Base-by-base conservation (phyloP, 306 rosid species). In the Medicago ruthenica region DNA sequence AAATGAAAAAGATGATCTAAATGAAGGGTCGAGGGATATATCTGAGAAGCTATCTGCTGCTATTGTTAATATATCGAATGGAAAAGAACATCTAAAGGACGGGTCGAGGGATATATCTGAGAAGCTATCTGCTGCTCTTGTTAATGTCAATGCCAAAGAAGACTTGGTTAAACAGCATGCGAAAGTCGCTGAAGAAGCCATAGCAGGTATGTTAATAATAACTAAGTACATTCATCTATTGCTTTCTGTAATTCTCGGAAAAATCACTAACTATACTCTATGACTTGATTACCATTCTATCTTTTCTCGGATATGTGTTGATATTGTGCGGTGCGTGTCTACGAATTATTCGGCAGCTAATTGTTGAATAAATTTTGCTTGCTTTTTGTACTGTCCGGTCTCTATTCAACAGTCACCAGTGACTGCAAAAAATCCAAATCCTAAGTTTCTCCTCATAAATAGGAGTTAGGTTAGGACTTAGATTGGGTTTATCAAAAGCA, bases 161-260 rank as follows among this genome's bases (percentile, higher is more conserved):
- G 99, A 92, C 78, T 89, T 96, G 87, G 98, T 90, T 44, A 88
- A 89, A 82, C 99, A 96, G 84, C 99, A 96, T 76, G 90, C 97
- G 57, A 90, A 85, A 92, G 98, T 96, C 22, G 98, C 99, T 58
- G 98, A 96, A 89, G 99, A 96, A 96, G 99, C 99, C 24, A 90
- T 96, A 81, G 91, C 97, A 79, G 99, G 99, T 96, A 87, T 21
- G 27, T 44, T 21, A 47, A 60, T 64, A 47, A 18, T 41, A 45
- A 34, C 37, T 34, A 34, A 17, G 62, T 55, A 16, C 57, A 62
- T 76, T 70, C 69, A 63, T 62, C 63, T 63, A 20, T 34, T 31
- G 44, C 17, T 51, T 45, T 62, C 53, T 27, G 22, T 63, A 51
- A 18, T 27, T 61, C 16, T 75, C 2, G 45, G 39, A 62, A 17